phyloP scores from a whole-genome alignment of 169 alveolate genomes.

The Eimeria necatrix region DNA sequence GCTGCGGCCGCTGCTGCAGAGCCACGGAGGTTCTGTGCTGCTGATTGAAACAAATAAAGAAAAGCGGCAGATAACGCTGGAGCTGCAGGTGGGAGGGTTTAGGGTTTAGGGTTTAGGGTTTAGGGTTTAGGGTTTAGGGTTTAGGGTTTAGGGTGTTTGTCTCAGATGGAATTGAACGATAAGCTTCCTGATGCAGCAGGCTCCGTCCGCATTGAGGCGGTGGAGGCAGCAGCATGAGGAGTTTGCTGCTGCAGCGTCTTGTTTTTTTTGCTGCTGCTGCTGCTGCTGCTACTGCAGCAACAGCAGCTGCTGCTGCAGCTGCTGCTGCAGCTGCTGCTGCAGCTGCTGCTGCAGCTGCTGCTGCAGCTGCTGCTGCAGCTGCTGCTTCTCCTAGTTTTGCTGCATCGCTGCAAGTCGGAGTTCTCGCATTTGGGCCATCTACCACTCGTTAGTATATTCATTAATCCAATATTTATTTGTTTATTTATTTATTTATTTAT shows the following conservation, averaged over 20 bases:
- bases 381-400: too few species aligned
- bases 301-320: neutral
- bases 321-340: neutral
- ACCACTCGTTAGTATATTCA: too few species aligned
- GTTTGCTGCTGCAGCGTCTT: too few species aligned
- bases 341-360: too few species aligned
- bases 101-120: neutral
- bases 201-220: neutral
- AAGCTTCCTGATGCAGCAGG: neutral
- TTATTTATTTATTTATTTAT: too few species aligned
- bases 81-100: neutral
- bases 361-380: too few species aligned
- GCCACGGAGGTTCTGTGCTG: neutral
- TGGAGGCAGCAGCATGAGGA: neutral
- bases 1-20: neutral
- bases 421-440: too few species aligned
- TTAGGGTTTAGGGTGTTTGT: neutral
- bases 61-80: neutral
- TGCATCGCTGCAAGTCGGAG: too few species aligned
- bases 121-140: neutral
- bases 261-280: too few species aligned
- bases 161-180: slow-evolving; percentile 13
- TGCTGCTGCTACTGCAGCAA: too few species aligned
- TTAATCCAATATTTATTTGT: too few species aligned
- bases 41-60: neutral